Conservation (phyloP, 2,329 filamentous ascomycete genomes). For the Hymenoscyphus albidus region DNA sequence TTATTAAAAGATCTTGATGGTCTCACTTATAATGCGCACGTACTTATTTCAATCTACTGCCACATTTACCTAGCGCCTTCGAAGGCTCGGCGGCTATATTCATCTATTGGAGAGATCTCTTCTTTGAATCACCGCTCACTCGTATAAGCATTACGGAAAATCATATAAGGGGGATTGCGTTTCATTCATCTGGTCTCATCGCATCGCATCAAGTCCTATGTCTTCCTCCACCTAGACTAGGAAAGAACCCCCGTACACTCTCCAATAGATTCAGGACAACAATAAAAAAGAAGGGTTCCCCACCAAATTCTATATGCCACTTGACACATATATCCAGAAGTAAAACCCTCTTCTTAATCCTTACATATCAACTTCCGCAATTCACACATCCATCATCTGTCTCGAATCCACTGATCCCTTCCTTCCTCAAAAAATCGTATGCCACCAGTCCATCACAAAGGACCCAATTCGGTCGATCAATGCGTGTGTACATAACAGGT, state of each 20-base stretch:
- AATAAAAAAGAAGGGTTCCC: not conserved
- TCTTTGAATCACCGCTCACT: not conserved
- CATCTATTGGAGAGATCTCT: not conserved
- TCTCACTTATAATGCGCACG: too few species aligned
- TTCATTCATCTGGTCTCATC: slow-evolving; percentile 19
- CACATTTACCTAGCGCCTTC: too few species aligned
- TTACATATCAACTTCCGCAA: slow-evolving; percentile 11
- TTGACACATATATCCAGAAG: slow-evolving; percentile 21
- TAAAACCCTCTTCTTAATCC: slow-evolving; percentile 2
- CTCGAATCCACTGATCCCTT: slow-evolving; percentile 11
- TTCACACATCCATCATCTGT: not conserved
- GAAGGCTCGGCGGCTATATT: too few species aligned
- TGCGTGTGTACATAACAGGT: slow-evolving; percentile 15
- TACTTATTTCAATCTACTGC: too few species aligned
- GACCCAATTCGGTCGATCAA: slow-evolving; percentile 24
- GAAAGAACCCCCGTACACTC: slow-evolving; percentile 21
- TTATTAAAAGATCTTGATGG: too few species aligned
- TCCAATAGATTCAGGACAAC: slow-evolving; percentile 11
- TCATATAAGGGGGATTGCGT: slow-evolving; percentile 18
- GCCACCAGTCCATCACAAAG: slow-evolving; percentile 17
- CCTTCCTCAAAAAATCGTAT: slow-evolving; percentile 3
- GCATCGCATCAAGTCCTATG: slow-evolving; percentile 11
- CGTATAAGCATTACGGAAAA: not conserved
- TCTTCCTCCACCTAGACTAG: not conserved
- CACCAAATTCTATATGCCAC: slow-evolving; percentile 12